Evolutionary conservation across 495 filamentous ascomycete genomes (phyloP).

Genomic region (Xylaria acuta): DNA sequence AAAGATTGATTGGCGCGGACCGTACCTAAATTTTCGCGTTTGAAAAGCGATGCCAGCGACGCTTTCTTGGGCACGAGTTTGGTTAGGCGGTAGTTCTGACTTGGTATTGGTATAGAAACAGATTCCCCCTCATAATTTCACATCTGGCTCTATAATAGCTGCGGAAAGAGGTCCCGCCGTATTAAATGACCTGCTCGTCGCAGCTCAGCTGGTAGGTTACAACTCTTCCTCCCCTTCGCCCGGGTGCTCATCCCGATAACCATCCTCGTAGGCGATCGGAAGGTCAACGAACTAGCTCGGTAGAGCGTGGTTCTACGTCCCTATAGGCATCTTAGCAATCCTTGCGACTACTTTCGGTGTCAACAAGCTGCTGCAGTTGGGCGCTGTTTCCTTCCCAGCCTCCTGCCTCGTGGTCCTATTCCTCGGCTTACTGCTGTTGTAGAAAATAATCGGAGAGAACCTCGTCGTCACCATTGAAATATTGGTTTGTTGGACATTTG

Average conservation of each 20-base stretch:
- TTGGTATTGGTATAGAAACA: not conserved
- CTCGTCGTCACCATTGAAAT: constrained; percentile 56
- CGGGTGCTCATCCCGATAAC: not conserved
- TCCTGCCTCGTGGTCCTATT: constrained; percentile 58
- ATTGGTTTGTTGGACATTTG: constrained; percentile 45
- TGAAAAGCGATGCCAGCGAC: not conserved
- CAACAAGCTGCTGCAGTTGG: constrained; percentile 53
- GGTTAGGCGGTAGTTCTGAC: not conserved
- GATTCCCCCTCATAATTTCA: not conserved
- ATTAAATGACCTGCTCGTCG: constrained; percentile 15
- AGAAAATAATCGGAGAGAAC: constrained; percentile 52
- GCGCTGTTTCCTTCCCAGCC: constrained; percentile 58
- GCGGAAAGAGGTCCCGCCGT: not conserved
- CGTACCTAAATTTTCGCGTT: not conserved
- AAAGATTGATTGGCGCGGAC: not conserved
- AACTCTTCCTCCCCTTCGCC: not conserved
- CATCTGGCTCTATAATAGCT: not conserved
- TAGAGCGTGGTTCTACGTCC: constrained; percentile 56
- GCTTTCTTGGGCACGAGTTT: not conserved
- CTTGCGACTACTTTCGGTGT: constrained; percentile 59
- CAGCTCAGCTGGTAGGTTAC: constrained; percentile 28
- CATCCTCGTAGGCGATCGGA: constrained; percentile 25
- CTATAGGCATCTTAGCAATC: constrained; percentile 53
- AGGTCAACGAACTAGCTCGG: constrained; percentile 31
- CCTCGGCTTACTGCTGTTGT: constrained; percentile 47